These are phyloP conservation scores for Lentinula guzmanii DNA, from an alignment of 768 basidiomycete species.

Conservation along the genomic window DNA sequence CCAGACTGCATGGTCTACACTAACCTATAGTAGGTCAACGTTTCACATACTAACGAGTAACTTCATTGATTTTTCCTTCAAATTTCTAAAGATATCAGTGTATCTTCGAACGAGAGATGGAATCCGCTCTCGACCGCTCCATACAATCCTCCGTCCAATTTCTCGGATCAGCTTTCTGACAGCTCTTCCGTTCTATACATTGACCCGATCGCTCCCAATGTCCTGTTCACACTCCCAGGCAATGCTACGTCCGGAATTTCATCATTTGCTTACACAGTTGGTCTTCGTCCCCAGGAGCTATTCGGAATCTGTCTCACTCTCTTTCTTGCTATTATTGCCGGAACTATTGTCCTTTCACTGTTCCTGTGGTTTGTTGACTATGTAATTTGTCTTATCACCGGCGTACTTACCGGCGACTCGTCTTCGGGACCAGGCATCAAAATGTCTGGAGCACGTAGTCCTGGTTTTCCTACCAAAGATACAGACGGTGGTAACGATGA, in stretches of 20 bases:
- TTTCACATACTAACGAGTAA: background rate
- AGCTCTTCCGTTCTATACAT: constrained; percentile 73
- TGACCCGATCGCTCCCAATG: constrained; percentile 59
- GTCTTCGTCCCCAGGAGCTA: constrained; percentile 75
- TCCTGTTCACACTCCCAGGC: constrained; percentile 63
- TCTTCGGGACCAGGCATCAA: constrained; percentile 11
- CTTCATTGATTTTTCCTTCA: background rate
- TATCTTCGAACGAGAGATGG: constrained; percentile 63
- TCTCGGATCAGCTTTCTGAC: constrained; percentile 69
- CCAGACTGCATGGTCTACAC: constrained; percentile 84
- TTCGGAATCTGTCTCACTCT: constrained; percentile 78
- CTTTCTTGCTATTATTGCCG: constrained; percentile 75
- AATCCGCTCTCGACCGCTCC: constrained; percentile 52
- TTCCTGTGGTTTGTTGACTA: constrained; percentile 72
- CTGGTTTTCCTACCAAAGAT: constrained; percentile 45
- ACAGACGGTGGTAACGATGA: constrained; percentile 41
- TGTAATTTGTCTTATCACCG: constrained; percentile 31
- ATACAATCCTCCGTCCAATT: constrained; percentile 64
- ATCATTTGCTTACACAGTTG: constrained; percentile 81
- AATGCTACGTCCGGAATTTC: constrained; percentile 64
- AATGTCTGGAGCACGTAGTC: constrained; percentile 28
- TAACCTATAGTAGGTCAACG: constrained; percentile 56
- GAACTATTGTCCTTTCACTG: constrained; percentile 61
- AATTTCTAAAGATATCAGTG: constrained; percentile 56
- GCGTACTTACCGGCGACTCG: constrained; percentile 9